These are phyloP conservation scores for Tylopilus sp. DNA, from an alignment of 768 basidiomycete species.

Conservation along the genomic window DNA sequence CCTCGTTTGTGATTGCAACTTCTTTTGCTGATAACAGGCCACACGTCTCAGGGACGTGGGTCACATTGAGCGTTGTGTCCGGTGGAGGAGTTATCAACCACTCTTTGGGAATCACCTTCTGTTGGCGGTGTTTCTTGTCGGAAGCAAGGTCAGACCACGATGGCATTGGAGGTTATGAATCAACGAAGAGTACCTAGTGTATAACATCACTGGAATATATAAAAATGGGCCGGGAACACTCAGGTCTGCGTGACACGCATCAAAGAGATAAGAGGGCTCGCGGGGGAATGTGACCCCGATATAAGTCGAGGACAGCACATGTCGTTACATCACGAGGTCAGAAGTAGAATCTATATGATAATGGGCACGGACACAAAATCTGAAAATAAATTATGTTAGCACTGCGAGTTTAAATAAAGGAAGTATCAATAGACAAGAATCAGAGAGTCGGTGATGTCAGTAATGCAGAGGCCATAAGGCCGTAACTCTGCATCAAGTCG, in stretches of 20 bases:
- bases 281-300: neutral
- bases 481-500: conserved; percentile 52
- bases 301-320: neutral
- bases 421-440: conserved; percentile 21
- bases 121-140: conserved; percentile 53
- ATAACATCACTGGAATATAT: neutral
- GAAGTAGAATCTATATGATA: neutral
- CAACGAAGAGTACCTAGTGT: neutral
- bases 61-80: conserved; percentile 50
- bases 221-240: neutral
- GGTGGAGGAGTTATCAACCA: conserved; percentile 55
- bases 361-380: neutral
- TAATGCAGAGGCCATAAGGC: conserved; percentile 45
- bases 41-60: conserved; percentile 48
- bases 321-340: conserved; percentile 2
- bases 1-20: conserved; percentile 55
- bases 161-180: conserved; percentile 3
- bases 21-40: conserved; percentile 57
- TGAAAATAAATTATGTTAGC: conserved; percentile 20
- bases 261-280: conserved; percentile 5
- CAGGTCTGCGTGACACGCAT: neutral
- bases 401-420: neutral
- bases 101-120: conserved; percentile 55
- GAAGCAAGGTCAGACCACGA: conserved; percentile 51
- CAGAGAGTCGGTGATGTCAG: conserved; percentile 76